A percentile compares a stretch with the other conserved stretches of the same genome.
Conservation (phyloP, 208 protist genomes). For the Trypanosoma brucei region DNA sequence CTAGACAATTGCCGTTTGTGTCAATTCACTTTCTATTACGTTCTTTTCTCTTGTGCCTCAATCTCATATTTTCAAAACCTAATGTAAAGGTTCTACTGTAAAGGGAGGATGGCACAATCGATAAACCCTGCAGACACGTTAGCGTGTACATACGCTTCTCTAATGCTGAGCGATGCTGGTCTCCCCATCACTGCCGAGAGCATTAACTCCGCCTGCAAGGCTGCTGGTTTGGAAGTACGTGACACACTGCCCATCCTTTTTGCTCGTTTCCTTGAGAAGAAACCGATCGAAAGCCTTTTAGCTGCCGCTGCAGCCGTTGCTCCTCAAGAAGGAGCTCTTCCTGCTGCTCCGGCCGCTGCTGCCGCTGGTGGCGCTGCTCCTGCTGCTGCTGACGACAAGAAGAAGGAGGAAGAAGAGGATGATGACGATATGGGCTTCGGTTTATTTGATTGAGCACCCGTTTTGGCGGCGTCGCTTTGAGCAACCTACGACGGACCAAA, state of each 20-base stretch:
- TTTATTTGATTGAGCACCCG: constrained; percentile 52
- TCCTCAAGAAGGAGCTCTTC: constrained; percentile 38
- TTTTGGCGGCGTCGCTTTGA: not conserved
- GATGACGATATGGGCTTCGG: constrained; percentile 82
- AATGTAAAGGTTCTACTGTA: constrained; percentile 2
- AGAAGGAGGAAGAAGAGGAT: constrained; percentile 48
- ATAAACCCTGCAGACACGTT: constrained; percentile 62
- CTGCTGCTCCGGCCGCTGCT: constrained; percentile 23
- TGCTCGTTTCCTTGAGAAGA: constrained; percentile 77
- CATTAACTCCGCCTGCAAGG: constrained; percentile 59
- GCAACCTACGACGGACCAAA: not conserved
- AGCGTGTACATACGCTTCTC: constrained; percentile 80
- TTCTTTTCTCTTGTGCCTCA: not conserved
- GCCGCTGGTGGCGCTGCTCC: constrained; percentile 32
- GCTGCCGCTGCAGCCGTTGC: constrained; percentile 43
- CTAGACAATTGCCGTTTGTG: no score
- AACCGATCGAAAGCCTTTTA: constrained; percentile 65
- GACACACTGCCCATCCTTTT: constrained; percentile 80
- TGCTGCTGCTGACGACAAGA: constrained; percentile 24
- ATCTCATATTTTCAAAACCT: not conserved
- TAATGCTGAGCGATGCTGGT: constrained; percentile 75
- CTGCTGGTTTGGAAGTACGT: constrained; percentile 66
- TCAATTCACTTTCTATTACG: constrained; percentile 2
- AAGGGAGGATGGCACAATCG: constrained; percentile 36
- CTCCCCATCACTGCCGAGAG: constrained; percentile 66